phyloP scores from a whole-genome alignment of 495 filamentous ascomycete genomes.

The Sphaerosporella brunnea region DNA sequence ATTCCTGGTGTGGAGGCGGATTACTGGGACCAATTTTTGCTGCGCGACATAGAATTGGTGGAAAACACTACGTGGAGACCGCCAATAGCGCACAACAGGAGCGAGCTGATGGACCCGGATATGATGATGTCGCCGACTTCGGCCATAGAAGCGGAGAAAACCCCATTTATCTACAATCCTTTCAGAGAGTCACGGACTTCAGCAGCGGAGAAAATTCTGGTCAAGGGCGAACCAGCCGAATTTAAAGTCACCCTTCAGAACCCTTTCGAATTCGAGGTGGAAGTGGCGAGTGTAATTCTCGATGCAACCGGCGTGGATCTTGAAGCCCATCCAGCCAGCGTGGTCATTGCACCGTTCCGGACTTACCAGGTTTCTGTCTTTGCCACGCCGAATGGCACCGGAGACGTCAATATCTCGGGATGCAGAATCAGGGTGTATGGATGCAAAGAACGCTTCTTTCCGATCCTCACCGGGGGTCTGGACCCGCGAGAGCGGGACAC shows the following conservation, averaged over 20 bases:
- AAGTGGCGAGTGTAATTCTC: slow-evolving; percentile 65
- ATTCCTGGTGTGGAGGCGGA: slow-evolving; percentile 50
- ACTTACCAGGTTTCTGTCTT: slow-evolving; percentile 58
- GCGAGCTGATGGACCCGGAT: slow-evolving; percentile 41
- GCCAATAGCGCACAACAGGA: slow-evolving; percentile 55
- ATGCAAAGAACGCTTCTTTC: slow-evolving; percentile 65
- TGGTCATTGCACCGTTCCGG: slow-evolving; percentile 57
- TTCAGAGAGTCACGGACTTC: slow-evolving; percentile 33
- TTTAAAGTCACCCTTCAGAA: slow-evolving; percentile 81
- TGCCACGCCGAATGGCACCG: slow-evolving; percentile 47
- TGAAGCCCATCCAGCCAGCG: slow-evolving; percentile 43
- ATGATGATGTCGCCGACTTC: slow-evolving; percentile 30
- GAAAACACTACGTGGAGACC: slow-evolving; percentile 34
- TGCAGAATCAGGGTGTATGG: slow-evolving; percentile 63
- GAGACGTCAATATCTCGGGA: slow-evolving; percentile 54
- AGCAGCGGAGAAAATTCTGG: slow-evolving; percentile 45
- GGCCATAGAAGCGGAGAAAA: slow-evolving; percentile 42
- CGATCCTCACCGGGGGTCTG: slow-evolving; percentile 59
- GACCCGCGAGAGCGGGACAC: slow-evolving; percentile 46
- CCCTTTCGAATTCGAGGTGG: slow-evolving; percentile 78
- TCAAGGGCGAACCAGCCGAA: slow-evolving; percentile 54
- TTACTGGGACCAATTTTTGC: slow-evolving; percentile 92
- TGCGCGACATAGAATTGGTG: slow-evolving; percentile 59
- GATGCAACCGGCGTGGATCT: slow-evolving; percentile 54
- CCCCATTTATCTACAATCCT: slow-evolving; percentile 85